A percentile compares a stretch with the other conserved stretches of the same genome.
phyloP scores from a whole-genome alignment of 73 alveolate species.

The Tetrahymena elliotti region DNA sequence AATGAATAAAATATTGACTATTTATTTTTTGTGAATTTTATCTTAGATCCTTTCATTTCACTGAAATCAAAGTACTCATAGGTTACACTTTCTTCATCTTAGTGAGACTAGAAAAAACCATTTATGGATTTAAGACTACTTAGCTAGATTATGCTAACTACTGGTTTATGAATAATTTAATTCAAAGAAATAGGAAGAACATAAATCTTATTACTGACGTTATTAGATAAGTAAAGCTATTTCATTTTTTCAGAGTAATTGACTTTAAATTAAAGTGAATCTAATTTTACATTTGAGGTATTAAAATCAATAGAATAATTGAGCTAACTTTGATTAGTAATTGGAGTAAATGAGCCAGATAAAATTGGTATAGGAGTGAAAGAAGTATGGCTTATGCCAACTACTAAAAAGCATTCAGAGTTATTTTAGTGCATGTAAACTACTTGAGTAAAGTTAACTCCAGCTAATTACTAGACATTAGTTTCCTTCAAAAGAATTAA shows the following conservation, averaged over 20 bases:
- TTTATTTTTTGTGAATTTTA: background rate
- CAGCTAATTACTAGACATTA: background rate
- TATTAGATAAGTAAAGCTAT: background rate
- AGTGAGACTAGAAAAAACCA: background rate
- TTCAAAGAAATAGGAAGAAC: background rate
- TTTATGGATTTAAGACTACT: background rate
- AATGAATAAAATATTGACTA: background rate
- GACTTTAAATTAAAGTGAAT: background rate
- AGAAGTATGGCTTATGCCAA: background rate
- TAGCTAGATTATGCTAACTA: background rate
- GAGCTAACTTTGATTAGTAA: background rate
- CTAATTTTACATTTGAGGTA: background rate
- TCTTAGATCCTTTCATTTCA: background rate
- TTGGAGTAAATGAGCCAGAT: background rate
- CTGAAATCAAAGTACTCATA: background rate
- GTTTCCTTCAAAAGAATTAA: background rate
- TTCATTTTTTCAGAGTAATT: background rate
- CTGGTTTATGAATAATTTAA: background rate
- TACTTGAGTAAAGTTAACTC: background rate
- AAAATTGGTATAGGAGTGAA: background rate
- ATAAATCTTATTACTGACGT: background rate
- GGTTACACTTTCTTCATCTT: background rate
- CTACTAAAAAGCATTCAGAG: background rate
- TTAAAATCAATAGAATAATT: background rate
- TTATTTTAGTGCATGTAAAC: background rate